Base-by-base conservation (phyloP, 2,329 filamentous ascomycete genomes). In the Alternaria triticina region DNA sequence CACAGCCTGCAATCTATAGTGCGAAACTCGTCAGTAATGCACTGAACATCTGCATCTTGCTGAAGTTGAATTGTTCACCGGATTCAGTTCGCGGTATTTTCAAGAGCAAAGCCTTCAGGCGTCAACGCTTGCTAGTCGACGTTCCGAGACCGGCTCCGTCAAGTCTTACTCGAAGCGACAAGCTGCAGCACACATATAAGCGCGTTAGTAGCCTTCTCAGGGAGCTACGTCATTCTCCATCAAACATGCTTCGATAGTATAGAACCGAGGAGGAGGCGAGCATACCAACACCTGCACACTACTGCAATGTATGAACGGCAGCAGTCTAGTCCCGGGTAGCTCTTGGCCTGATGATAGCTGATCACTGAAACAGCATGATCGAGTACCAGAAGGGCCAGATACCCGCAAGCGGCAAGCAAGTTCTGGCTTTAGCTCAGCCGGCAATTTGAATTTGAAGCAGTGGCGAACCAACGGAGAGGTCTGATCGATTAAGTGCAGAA, bases 321-420 rank as follows among this genome's bases (percentile, higher is more conserved):
- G 22, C 15, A 40, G 30, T 28, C 20, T 52, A 40, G 30, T 12
- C n/a, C 30, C 23, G 9, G 11, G 33, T 28, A n/a, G 27, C 46
- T 36, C 40, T 56, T 52, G 54, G 23, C 44, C 12, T 62, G 54
- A 43, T 52, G 47, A 46, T 52, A 44, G 54, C 33, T 23, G 13
- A 28, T 47, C 3, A 45, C 40, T 17, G 28, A 58, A 58, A 25
- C 43, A 52, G 57, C 27, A 30, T 44, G 36, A 40, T 36, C 17
- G 36, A 52, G 17, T 47, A 44, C 59, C 40, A 51, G 30, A 51
- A 28, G 23, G 47, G 20, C 52, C 33, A 25, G 27, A 36, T 43
- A 43, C 22, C 22, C 40, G 17, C 57, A 52, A 47, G 45, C 54
- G 22, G 30, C 36, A 28, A 49, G 30, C 27, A 58, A 33, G 40